A percentile compares a stretch with the other conserved stretches of the same genome.
These are phyloP conservation scores for Chlorella sorokiniana DNA, from an alignment of 139 green algal species.

Conservation along the genomic window DNA sequence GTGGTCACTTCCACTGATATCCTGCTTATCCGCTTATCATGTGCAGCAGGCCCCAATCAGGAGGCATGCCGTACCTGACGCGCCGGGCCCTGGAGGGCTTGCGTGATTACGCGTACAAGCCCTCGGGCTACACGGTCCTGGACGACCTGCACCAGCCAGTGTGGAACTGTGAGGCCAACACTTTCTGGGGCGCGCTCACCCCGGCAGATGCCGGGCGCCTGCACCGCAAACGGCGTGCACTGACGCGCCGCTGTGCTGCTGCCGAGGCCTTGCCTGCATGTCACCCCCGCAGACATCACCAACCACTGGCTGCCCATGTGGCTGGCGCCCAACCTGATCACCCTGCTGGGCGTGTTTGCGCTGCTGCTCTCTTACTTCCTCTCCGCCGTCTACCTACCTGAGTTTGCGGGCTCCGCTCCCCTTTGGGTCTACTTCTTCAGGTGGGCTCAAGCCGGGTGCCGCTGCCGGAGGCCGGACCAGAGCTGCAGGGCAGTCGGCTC, in stretches of 20 bases:
- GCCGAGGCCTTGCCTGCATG: background rate
- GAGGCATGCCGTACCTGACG: constrained; percentile 4
- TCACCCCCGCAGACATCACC: constrained; percentile 35
- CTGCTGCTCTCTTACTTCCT: constrained; percentile 69
- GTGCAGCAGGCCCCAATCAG: too few relatives aligned
- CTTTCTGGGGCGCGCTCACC: background rate
- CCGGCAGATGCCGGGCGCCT: too few relatives aligned
- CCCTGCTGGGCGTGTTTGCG: constrained; percentile 69
- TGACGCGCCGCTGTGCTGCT: background rate
- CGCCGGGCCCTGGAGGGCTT: constrained; percentile 65
- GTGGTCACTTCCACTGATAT: too few relatives aligned
- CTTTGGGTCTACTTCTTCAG: constrained; percentile 20
- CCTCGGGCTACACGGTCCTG: constrained; percentile 81
- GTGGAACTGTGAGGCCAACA: constrained; percentile 72
- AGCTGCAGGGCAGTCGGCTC: too few relatives aligned
- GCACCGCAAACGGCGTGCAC: too few relatives aligned
- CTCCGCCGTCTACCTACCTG: constrained; percentile 60
- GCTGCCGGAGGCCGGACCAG: background rate
- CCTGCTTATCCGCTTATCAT: too few relatives aligned
- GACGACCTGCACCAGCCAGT: constrained; percentile 80
- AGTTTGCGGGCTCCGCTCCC: constrained; percentile 58
- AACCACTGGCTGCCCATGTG: constrained; percentile 74
- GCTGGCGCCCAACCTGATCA: constrained; percentile 96
- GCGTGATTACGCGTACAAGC: constrained; percentile 81
- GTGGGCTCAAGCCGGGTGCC: background rate